These are phyloP conservation scores for Suillus plorans DNA, from an alignment of 768 basidiomycete species.

Conservation along the genomic window DNA sequence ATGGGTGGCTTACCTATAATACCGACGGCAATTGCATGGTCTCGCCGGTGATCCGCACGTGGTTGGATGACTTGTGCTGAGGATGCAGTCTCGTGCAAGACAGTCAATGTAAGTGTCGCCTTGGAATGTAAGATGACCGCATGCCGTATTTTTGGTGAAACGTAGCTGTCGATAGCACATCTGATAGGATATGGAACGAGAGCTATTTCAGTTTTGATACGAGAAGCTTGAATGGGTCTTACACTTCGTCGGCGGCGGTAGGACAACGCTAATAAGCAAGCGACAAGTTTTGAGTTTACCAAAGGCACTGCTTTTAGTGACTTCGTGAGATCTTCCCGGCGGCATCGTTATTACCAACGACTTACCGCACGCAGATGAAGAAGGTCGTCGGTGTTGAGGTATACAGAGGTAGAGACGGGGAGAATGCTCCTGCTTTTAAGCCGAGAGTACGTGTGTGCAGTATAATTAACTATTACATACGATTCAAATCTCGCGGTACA, in stretches of 20 bases:
- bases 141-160: slow-evolving; percentile 48
- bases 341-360: neutral
- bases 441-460: slow-evolving; percentile 2
- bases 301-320: slow-evolving; percentile 16
- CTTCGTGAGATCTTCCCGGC: slow-evolving; percentile 13
- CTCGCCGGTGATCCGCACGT: slow-evolving; percentile 37
- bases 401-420: neutral
- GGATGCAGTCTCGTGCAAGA: slow-evolving; percentile 37
- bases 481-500: slow-evolving; percentile 7
- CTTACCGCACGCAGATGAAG: neutral
- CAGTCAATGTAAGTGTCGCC: slow-evolving; percentile 55
- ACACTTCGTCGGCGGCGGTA: slow-evolving; percentile 55
- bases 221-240: slow-evolving; percentile 14
- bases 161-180: slow-evolving; percentile 70
- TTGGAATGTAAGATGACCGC: slow-evolving; percentile 54
- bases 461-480: slow-evolving; percentile 19
- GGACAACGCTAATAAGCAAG: slow-evolving; percentile 29
- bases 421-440: slow-evolving; percentile 12
- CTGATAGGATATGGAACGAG: slow-evolving; percentile 7
- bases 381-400: neutral
- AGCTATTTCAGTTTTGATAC: slow-evolving; percentile 12
- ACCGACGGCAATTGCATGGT: slow-evolving; percentile 53
- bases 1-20: slow-evolving; percentile 46
- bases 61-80: slow-evolving; percentile 50
- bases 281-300: slow-evolving; percentile 14